These are phyloP conservation scores for Biscogniauxia marginata DNA, from an alignment of 2,329 filamentous ascomycete genomes.

Conservation along the genomic window DNA sequence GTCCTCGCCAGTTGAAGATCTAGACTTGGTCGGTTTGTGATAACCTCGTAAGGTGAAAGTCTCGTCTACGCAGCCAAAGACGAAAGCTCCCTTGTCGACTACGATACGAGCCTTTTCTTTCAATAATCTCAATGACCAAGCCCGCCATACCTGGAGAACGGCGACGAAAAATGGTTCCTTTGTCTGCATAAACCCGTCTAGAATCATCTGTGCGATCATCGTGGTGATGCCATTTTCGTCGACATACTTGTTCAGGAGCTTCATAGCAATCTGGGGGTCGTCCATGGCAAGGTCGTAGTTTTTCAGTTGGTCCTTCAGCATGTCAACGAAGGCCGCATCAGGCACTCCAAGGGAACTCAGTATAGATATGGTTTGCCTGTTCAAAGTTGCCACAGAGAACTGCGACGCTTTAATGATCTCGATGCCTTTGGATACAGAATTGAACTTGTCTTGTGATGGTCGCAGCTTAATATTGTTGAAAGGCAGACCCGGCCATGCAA, in stretches of 20 bases:
- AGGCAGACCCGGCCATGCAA: conserved; percentile 67
- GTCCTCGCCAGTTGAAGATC: conserved; percentile 37
- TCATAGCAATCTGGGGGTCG: conserved; percentile 61
- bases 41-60: conserved; percentile 73
- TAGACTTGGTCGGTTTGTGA: conserved; percentile 43
- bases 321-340: conserved; percentile 62
- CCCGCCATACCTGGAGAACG: conserved; percentile 77
- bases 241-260: conserved; percentile 70
- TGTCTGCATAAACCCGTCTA: conserved; percentile 72
- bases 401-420: conserved; percentile 84
- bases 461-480: conserved; percentile 73
- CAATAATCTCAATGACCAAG: conserved; percentile 84
- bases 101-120: conserved; percentile 90
- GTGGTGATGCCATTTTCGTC: conserved; percentile 84
- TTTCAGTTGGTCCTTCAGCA: conserved; percentile 66
- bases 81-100: conserved; percentile 79
- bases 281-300: conserved; percentile 70
- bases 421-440: conserved; percentile 65
- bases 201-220: conserved; percentile 71
- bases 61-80: conserved; percentile 88
- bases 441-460: conserved; percentile 85
- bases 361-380: conserved; percentile 87
- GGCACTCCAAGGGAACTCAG: conserved; percentile 74
- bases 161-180: conserved; percentile 81
- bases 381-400: conserved; percentile 75